Conservation (phyloP, 31 red algal genomes). For the Asparagopsis taxiformis region DNA sequence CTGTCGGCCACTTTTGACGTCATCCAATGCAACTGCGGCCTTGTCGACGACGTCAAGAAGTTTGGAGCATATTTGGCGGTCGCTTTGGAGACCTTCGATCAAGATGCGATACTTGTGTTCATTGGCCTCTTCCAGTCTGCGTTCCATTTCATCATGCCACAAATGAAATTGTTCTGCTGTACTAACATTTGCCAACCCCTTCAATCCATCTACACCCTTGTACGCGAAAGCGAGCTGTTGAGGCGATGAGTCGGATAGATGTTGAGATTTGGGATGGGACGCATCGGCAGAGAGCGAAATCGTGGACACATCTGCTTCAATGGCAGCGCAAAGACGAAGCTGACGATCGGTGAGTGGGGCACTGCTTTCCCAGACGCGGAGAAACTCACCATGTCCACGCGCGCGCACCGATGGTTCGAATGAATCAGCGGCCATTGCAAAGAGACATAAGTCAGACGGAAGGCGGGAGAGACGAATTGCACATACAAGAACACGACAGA, state of each 20-base stretch:
- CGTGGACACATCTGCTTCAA: conserved; percentile 29
- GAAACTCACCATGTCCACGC: conserved; percentile 68
- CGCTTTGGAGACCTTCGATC: conserved; percentile 18
- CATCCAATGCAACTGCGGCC: conserved; percentile 19
- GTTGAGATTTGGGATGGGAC: not conserved
- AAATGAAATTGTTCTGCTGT: conserved; percentile 54
- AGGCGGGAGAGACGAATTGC: no score
- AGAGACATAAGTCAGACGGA: no score
- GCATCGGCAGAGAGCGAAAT: not conserved
- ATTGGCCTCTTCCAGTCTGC: conserved; percentile 65
- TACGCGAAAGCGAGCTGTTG: conserved; percentile 5
- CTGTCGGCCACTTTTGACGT: conserved; percentile 21
- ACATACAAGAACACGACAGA: no score
- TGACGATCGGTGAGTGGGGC: conserved; percentile 57
- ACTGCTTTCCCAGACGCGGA: conserved; percentile 70
- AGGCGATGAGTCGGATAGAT: not conserved
- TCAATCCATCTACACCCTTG: conserved; percentile 43
- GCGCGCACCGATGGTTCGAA: conserved; percentile 1
- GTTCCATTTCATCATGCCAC: conserved; percentile 72
- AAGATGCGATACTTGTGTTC: conserved; percentile 55
- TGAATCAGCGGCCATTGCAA: not conserved
- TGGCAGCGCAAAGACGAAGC: conserved; percentile 30
- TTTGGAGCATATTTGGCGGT: conserved; percentile 18
- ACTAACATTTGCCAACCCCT: conserved; percentile 36
- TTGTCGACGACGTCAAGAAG: conserved; percentile 17